Evolutionary conservation across 164 flowering plant species (phyloP).

Genomic region (Chimonanthus praecox): DNA sequence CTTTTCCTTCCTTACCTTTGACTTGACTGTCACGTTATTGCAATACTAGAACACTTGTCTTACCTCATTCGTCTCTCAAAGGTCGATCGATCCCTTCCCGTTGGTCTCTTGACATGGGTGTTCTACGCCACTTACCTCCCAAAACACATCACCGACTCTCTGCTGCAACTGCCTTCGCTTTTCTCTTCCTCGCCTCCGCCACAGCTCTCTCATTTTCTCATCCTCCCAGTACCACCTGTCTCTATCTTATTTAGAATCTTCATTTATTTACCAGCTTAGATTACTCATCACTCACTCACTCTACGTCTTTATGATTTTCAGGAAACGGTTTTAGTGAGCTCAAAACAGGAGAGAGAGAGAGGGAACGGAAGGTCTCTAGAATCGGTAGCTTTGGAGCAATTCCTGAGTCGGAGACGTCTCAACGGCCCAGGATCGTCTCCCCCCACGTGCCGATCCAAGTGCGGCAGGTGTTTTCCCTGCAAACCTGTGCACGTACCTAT

Average conservation of each 20-base stretch:
- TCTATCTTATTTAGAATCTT: not conserved
- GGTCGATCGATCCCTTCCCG: not conserved
- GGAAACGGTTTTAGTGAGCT: not conserved
- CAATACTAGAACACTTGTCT: not conserved
- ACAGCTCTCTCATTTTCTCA: not conserved
- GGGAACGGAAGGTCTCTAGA: not conserved
- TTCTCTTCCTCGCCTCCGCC: not conserved
- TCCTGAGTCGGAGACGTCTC: slow-evolving; percentile 31
- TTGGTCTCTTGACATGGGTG: not conserved
- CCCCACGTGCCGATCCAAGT: slow-evolving; percentile 74
- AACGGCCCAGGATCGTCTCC: slow-evolving; percentile 80
- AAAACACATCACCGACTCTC: not conserved
- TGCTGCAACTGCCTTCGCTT: not conserved
- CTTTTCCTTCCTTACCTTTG: not conserved
- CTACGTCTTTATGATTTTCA: not conserved
- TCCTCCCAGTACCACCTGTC: not conserved
- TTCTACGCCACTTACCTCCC: not conserved
- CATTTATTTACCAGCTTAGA: not conserved
- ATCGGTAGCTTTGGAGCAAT: slow-evolving; percentile 10
- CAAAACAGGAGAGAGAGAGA: not conserved
- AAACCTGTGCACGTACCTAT: slow-evolving; percentile 72
- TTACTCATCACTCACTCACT: too few relatives aligned
- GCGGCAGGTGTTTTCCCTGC: slow-evolving; percentile 76
- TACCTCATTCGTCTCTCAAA: not conserved
- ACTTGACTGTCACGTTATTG: not conserved